Base-by-base conservation (phyloP, 495 filamentous ascomycete species). In the Podospora conica region DNA sequence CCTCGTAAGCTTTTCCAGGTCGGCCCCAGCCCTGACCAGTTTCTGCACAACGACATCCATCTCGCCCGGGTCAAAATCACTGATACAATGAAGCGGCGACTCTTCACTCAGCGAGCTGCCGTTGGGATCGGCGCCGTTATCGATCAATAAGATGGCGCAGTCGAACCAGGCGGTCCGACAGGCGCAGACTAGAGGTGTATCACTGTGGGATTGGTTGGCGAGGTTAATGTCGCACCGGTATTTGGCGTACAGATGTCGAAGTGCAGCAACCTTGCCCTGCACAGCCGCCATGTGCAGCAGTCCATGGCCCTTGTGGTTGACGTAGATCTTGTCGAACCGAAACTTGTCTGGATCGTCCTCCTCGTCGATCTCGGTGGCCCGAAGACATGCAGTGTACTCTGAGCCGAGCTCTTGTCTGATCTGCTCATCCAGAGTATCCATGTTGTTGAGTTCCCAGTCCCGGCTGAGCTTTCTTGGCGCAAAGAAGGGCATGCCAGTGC, bases 311-410 rank as follows among this genome's bases (percentile, higher is more conserved):
- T 29, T 60, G 24, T 63, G 60, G 55, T 69, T 69, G 59, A 69
- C 60, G 53, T 63, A 69, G 55, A 69, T 66, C 20, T 33, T 66
- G 64, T 69, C 67, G 20, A 69, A 69, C 7, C 54, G 67, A 21
- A 40, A 66, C 5, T 55, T 53, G 12, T 57, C 58, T n/a, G 53
- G 33, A 10, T 48, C 23, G 9, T 23, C 23, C 1, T 33, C 48
- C 9, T 56, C 54, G 6, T 65, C 59, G 12, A 12, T 57, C 22
- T 22, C 57, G 9, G 56, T n/a, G 24, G 33, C 55, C 1, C 66
- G 60, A 12, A 68, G 66, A 22, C 61, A 56, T 9, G 29, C 22
- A 20, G 63, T 28, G 21, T 69, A 69, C 4, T 55, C 64, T 0
- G 12, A 3, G 18, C 64, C 64, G 2, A 69, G 64, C 25, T 59